Conservation (phyloP, 306 rosid genomes). For the Cucurbita moschata region DNA sequence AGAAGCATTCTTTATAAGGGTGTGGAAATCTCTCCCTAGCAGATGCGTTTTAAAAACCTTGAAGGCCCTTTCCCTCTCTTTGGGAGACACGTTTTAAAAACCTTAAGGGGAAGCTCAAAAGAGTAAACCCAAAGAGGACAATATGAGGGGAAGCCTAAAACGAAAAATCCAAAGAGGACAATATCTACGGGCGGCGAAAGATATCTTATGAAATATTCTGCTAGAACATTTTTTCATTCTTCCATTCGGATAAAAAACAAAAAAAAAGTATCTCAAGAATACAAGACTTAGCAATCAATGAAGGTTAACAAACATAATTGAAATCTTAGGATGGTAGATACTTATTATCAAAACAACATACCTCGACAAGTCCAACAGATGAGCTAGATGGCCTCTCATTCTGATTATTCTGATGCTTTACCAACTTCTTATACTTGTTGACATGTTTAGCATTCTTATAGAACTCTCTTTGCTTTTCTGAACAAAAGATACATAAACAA, state of each 20-base stretch:
- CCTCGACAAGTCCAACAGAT: slow-evolving; percentile 21
- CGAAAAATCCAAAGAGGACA: no score
- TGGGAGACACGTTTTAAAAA: no score
- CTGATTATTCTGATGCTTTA: slow-evolving; percentile 34
- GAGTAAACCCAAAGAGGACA: no score
- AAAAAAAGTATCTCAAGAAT: background rate
- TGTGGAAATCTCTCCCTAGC: no score
- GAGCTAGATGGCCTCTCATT: slow-evolving; percentile 11
- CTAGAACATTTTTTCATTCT: background rate
- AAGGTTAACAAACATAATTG: background rate
- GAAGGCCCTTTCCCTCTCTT: no score
- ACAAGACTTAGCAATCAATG: background rate
- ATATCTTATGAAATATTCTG: background rate
- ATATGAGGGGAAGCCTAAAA: no score
- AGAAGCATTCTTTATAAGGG: no score
- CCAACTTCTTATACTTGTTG: slow-evolving; percentile 53
- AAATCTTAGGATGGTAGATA: background rate
- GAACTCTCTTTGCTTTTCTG: slow-evolving; percentile 72
- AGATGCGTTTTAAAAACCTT: no score
- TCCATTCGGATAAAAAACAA: background rate
- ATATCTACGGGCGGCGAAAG: no score
- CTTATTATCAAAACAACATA: slow-evolving; percentile 10
- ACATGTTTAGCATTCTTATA: slow-evolving; percentile 63
- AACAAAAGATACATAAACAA: slow-evolving; percentile 8
- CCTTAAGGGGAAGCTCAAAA: no score